Evolutionary conservation across 1,284 basidiomycete species (phyloP), one percentile per base, ranked within the genome.

Genomic region (Cryptococcus sp.): DNA sequence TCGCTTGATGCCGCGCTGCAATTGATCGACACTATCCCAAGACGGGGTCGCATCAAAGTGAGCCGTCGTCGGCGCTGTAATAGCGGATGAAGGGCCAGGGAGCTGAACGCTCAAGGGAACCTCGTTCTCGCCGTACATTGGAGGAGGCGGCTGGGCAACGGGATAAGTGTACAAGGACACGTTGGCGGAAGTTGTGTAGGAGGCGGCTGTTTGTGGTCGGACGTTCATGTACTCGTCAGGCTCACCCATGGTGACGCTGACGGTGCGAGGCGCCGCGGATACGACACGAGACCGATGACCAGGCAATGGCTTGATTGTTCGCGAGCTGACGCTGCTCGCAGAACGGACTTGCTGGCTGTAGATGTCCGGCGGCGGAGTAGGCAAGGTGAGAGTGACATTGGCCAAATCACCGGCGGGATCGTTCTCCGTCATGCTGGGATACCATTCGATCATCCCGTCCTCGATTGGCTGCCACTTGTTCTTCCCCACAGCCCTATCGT

Each of bases 401-500:
- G 54, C 58, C 3, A 77, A 63, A 53, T 79, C 76, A 26, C 59
- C 59, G 19, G 73, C 76, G 0, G 77, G 76, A 50, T 78, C 76
- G 43, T 62, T 65, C 43, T 65, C 59, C 4, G 52, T 56, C 57
- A 65, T 65, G 15, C 65, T 67, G 20, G 51, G 40, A 5, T 53
- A 57, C 77, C 77, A 79, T 39, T 68, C 61, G 54, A 77, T 59
- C 64, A 76, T 59, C 5, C 70, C 74, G 2, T 58, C 37, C 23
- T 76, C 74, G 61, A 79, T 77, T 17, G 72, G 67, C 23, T 64
- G 66, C 75, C 75, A 78, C 48, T 74, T 74, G 57, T 63, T 62
- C 52, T 75, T 76, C 10, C 77, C 77, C 8, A 73, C 6, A 13
- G 57, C 44, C 55, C 72, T 76, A 13, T 20, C n/a, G 17, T n/a